phyloP scores from a whole-genome alignment of 352 stramenopile genomes.

The Phytophthora citrophthora region DNA sequence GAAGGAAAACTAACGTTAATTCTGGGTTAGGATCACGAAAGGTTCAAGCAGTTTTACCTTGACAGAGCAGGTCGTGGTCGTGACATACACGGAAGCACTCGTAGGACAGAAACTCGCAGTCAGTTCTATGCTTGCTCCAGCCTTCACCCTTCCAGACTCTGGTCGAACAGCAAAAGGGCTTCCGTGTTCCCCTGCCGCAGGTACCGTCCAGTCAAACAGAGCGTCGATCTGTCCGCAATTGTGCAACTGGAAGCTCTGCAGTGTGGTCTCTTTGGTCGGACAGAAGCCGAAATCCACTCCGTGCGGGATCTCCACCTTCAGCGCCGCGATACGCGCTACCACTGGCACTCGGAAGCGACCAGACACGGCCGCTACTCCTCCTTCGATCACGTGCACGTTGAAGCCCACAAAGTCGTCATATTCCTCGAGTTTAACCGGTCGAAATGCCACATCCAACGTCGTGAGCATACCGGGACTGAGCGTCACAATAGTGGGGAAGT shows the following conservation, averaged over 20 bases:
- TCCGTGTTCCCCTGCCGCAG: constrained; percentile 63
- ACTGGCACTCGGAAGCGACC: constrained; percentile 89
- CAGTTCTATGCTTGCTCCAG: constrained; percentile 71
- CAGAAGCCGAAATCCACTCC: constrained; percentile 91
- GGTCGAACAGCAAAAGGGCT: constrained; percentile 86
- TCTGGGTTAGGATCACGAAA: background rate
- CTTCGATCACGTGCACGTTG: constrained; percentile 85
- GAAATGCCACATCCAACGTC: constrained; percentile 90
- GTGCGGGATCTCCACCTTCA: constrained; percentile 64
- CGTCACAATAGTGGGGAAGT: constrained; percentile 90
- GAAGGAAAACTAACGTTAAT: background rate
- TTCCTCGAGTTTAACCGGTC: constrained; percentile 87
- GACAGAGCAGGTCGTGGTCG: constrained; percentile 67
- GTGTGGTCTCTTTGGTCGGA: constrained; percentile 85
- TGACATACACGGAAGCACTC: constrained; percentile 87
- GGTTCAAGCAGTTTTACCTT: constrained; percentile 46
- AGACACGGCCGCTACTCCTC: constrained; percentile 64
- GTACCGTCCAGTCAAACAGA: constrained; percentile 85
- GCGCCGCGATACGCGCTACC: constrained; percentile 78
- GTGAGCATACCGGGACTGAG: constrained; percentile 90
- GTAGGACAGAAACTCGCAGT: constrained; percentile 74
- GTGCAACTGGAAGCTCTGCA: constrained; percentile 70
- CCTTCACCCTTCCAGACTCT: constrained; percentile 60
- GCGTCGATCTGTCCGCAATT: constrained; percentile 91
- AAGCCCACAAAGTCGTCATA: constrained; percentile 94